Evolutionary conservation across 805 yeast species (phyloP), one percentile per base, ranked within the genome.

Genomic region (Metschnikowia similis): DNA sequence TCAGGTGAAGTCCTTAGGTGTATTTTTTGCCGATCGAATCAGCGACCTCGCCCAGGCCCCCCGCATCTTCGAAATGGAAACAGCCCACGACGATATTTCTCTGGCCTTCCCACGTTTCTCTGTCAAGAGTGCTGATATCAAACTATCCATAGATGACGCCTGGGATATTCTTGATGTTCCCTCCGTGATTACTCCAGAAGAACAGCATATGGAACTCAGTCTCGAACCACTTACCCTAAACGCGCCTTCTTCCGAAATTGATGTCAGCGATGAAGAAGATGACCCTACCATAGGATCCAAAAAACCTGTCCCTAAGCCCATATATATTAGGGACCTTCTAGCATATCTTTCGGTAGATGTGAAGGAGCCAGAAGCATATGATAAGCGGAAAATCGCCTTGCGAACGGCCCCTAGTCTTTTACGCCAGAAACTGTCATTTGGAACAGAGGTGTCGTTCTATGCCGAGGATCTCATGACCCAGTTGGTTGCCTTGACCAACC

Each of bases 241-340:
- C 2, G 56, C 21, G 6, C 54, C 58, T 45, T 59, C 57, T 26
- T 14, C 8, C 6, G 53, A 54, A 16, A 31, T 10, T 8, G 48
- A 51, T 11, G 44, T 48, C 45, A 50, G 54, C 29, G 82, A 81
- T 26, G 84, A 85, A 13, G 85, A 76, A 21, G 80, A 75, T 34
- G 82, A 76, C 53, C 79, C 81, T 0, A 66, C 82, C 0, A 50
- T 76, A 3, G 66, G 67, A 1, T 58, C 66, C 11, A 60, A 63
- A 6, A 63, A 64, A 2, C 67, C 62, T 5, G 70, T 80, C 0
- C 61, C 74, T 0, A 64, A 69, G 1, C 90, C 89, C 0, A 74
- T 88, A 1, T 92, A 89, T 58, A 66, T 92, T 36, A 84, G 86
- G 55, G 96, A 89, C 53, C 67, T 91, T 17, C 59, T 89, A 4